A percentile compares a stretch with the other conserved stretches of the same genome.
phyloP scores from a whole-genome alignment of 129 eudicot genomes.

The Heracleum sosnowskyi region DNA sequence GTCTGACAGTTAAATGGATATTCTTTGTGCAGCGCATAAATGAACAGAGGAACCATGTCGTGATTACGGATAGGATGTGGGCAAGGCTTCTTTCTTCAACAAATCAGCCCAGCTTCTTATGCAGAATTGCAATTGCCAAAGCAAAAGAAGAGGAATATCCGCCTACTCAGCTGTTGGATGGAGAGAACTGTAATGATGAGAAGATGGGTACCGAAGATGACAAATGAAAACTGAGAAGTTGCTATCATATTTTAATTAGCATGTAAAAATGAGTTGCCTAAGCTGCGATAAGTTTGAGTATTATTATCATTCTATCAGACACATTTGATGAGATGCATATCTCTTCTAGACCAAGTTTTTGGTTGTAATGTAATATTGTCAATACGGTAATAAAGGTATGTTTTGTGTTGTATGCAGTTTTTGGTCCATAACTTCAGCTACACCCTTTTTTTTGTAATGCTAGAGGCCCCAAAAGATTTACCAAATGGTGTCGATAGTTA shows the following conservation, averaged over 20 bases:
- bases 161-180: conserved; percentile 18
- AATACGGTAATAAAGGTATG: conserved; percentile 6
- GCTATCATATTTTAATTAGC: not conserved
- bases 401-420: not conserved
- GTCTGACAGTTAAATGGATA: conserved; percentile 13
- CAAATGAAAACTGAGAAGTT: not conserved
- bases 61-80: conserved; percentile 69
- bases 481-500: too few species aligned
- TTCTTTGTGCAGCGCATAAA: conserved; percentile 48
- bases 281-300: not conserved
- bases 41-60: conserved; percentile 46
- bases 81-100: conserved; percentile 66
- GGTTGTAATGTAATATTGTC: not conserved
- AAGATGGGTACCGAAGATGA: conserved; percentile 18
- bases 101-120: conserved; percentile 55
- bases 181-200: conserved; percentile 17
- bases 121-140: conserved; percentile 25
- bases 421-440: not conserved
- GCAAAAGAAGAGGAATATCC: conserved; percentile 29
- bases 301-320: not conserved
- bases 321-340: not conserved
- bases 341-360: not conserved
- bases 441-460: not conserved
- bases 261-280: not conserved
- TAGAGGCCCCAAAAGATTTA: too few species aligned